Evolutionary conservation across 2,329 filamentous ascomycete genomes (phyloP), one percentile per base, ranked within the genome.

Genomic region (Colletotrichum australisinense): DNA sequence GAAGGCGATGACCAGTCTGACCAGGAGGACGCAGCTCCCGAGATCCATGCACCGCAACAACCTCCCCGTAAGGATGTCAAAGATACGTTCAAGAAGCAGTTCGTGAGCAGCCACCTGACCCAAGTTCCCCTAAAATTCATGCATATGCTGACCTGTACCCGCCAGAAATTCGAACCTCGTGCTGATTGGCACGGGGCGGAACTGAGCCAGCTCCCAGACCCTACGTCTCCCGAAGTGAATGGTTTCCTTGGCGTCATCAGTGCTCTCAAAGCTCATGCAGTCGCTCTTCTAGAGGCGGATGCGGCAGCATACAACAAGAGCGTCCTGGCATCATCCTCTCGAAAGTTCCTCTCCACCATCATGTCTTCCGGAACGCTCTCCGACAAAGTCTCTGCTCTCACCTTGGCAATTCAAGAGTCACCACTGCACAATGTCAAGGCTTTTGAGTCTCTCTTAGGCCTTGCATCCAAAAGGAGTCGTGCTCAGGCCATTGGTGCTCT

Each of bases 311-410:
- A 98, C 84, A 88, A 88, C 68, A 90, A 91, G 30, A 92, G 94
- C 76, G 86, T 93, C 69, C 91, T 94, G 7, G 91, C 94, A 63
- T 95, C 94, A 30, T 97, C 96, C 2, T 96, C 95, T 53, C 94
- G 97, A 83, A 97, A 95, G 82, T 99, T 99, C 86, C 92, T 98
- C 87, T 94, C 95, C 1, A 97, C 95, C 22, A 98, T 99, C 81
- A 98, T 98, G 94, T 88, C 95, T 11, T 97, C 95, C 1, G 97
- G 97, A 87, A 99, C 97, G 11, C 90, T 98, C 77, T 97, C 95
- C 69, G 97, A 99, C 82, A 98, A 98, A 82, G 93, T 98, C 56
- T 99, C 97, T 3, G 97, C 97, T 4, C 87, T 99, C 79, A 99
- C 97, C 5, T 87, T 99, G 77, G 93, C 97, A 69, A 92, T 98